Conservation (phyloP, 805 yeast species). For the Sugiyamaella smithiae region DNA sequence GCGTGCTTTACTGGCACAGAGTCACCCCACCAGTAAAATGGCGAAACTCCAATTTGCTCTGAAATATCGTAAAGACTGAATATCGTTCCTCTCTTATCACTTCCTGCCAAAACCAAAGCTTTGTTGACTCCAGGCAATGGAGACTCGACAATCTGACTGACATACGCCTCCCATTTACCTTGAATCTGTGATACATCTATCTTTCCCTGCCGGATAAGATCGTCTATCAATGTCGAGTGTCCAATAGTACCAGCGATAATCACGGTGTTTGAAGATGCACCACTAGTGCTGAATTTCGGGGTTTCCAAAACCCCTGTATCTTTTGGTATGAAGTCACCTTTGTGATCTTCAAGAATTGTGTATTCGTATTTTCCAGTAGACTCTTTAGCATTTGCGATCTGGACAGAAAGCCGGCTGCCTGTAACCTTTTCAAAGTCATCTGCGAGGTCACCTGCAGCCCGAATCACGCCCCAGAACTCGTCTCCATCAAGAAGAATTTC, state of each 20-base stretch:
- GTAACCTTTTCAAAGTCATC: constrained; percentile 16
- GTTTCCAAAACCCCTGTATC: constrained; percentile 8
- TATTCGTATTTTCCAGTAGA: constrained; percentile 18
- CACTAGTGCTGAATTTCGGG: not conserved
- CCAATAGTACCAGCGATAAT: constrained; percentile 18
- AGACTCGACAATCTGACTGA: constrained; percentile 3
- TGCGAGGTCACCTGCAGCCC: constrained; percentile 17
- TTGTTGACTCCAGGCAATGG: constrained; percentile 7
- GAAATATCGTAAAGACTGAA: constrained; percentile 15
- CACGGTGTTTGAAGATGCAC: constrained; percentile 5
- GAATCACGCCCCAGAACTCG: constrained; percentile 18
- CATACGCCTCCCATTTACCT: constrained; percentile 16
- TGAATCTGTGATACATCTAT: constrained; percentile 7
- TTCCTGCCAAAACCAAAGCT: constrained; percentile 18
- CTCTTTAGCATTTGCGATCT: constrained; percentile 1
- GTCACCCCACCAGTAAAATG: constrained; percentile 19
- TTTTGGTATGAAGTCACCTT: not conserved
- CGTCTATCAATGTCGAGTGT: constrained; percentile 12
- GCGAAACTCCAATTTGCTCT: constrained; percentile 18
- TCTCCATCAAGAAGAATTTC: constrained; percentile 15
- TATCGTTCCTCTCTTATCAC: constrained; percentile 16
- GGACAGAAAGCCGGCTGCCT: constrained; percentile 3
- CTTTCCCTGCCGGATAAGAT: constrained; percentile 11
- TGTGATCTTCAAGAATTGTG: constrained; percentile 5
- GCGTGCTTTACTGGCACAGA: constrained; percentile 8